Percentiles rank a stretch among this genome's conserved stretches.
Evolutionary conservation across 805 yeast genomes (phyloP).

Genomic region (Candida sithepensis): DNA sequence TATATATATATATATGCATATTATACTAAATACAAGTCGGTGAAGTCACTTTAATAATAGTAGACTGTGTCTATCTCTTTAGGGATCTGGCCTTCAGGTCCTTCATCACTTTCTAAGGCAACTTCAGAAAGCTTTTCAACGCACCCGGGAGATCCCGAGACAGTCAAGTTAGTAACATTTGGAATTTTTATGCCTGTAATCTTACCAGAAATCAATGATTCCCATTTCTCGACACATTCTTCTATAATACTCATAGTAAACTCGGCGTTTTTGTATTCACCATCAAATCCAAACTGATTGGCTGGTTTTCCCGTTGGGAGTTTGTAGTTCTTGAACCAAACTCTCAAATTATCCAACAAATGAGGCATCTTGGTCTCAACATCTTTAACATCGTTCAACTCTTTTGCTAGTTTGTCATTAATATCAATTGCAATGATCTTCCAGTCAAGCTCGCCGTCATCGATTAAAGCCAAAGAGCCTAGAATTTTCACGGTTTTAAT

Average conservation of each 20-base stretch:
- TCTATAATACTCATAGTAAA: slow-evolving; percentile 58
- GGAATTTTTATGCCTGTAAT: slow-evolving; percentile 33
- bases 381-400: slow-evolving; percentile 62
- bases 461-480: slow-evolving; percentile 76
- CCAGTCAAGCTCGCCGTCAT: slow-evolving; percentile 98
- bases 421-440: slow-evolving; percentile 70
- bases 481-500: slow-evolving; percentile 63
- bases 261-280: slow-evolving; percentile 54
- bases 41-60: slow-evolving; percentile 29
- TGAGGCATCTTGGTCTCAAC: slow-evolving; percentile 68
- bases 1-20: too few species aligned
- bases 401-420: slow-evolving; percentile 59
- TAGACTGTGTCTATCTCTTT: slow-evolving; percentile 27
- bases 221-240: slow-evolving; percentile 72
- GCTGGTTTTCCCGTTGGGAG: slow-evolving; percentile 77
- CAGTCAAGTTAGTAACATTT: slow-evolving; percentile 13
- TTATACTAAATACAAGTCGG: too few species aligned
- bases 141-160: slow-evolving; percentile 12
- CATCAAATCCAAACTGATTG: slow-evolving; percentile 73
- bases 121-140: slow-evolving; percentile 25
- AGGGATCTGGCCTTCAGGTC: slow-evolving; percentile 37
- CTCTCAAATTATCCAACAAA: slow-evolving; percentile 61
- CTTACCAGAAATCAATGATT: slow-evolving; percentile 44
- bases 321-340: slow-evolving; percentile 83
- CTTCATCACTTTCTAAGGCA: slow-evolving; percentile 18